phyloP scores from a whole-genome alignment of 306 rosid genomes.

The Cucumis hystrix region DNA sequence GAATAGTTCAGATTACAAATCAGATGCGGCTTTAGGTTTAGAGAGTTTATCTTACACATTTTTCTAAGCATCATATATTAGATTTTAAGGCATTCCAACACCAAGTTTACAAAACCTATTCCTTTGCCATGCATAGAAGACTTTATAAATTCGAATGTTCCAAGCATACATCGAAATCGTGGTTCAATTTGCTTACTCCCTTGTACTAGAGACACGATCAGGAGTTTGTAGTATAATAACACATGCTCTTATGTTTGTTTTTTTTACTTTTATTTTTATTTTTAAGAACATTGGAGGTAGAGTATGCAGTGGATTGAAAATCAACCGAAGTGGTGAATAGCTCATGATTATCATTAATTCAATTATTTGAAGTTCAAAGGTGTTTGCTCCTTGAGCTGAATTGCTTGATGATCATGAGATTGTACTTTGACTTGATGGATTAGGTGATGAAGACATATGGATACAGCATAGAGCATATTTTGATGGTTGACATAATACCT shows the following conservation, averaged over 20 bases:
- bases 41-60: too few relatives aligned
- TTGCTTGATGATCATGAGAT: not conserved
- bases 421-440: not conserved
- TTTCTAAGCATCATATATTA: too few relatives aligned
- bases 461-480: slow-evolving; percentile 77
- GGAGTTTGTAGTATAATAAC: not conserved
- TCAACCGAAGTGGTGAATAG: not conserved
- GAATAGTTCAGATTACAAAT: too few relatives aligned
- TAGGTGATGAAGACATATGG: slow-evolving; percentile 92
- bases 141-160: not conserved
- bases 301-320: not conserved
- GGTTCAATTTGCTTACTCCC: not conserved
- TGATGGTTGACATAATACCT: slow-evolving; percentile 93
- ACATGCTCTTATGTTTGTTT: not conserved
- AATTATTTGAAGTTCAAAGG: not conserved
- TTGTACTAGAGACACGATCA: too few relatives aligned
- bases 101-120: not conserved
- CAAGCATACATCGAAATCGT: not conserved
- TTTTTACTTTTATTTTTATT: too few relatives aligned
- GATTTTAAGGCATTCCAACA: too few relatives aligned
- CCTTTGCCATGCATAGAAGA: not conserved
- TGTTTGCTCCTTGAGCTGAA: not conserved
- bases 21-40: too few relatives aligned
- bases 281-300: not conserved
- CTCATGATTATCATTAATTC: not conserved